Evolutionary conservation across 805 yeast genomes (phyloP).

Genomic region (Millerozyma miso): DNA sequence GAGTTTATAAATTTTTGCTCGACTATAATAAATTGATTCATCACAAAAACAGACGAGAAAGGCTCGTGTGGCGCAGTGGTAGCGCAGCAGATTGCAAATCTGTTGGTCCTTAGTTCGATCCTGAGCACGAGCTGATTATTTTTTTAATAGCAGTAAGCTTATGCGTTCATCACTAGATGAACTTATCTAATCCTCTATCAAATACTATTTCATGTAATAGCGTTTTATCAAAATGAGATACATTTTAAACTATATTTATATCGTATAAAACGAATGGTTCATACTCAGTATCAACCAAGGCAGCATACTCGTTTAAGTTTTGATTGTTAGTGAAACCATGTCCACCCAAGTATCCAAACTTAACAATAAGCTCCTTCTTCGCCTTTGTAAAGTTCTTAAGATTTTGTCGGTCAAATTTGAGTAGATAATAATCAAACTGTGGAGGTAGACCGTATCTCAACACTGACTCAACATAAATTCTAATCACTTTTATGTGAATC

Average conservation of each 20-base stretch:
- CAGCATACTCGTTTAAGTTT: slow-evolving; percentile 80
- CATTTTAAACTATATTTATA: slow-evolving; percentile 26
- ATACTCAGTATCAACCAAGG: slow-evolving; percentile 89
- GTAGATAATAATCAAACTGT: slow-evolving; percentile 57
- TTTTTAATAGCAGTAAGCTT: slow-evolving; percentile 14
- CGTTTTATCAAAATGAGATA: background rate
- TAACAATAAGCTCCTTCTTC: slow-evolving; percentile 62
- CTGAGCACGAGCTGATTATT: slow-evolving; percentile 78
- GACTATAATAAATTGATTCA: no score
- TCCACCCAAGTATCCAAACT: slow-evolving; percentile 90
- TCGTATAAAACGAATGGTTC: slow-evolving; percentile 92
- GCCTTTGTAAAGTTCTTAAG: slow-evolving; percentile 46
- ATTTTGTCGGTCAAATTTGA: slow-evolving; percentile 39
- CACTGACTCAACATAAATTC: slow-evolving; percentile 89
- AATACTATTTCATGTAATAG: no score
- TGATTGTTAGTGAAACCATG: slow-evolving; percentile 73
- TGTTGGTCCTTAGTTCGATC: slow-evolving; percentile 96
- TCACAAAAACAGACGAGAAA: no score
- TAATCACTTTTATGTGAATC: slow-evolving; percentile 84
- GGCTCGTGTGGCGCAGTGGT: slow-evolving; percentile 88
- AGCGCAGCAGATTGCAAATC: slow-evolving; percentile 99
- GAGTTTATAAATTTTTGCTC: no score
- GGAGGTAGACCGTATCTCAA: slow-evolving; percentile 97
- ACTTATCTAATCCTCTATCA: no score
- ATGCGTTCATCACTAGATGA: no score